A percentile compares a stretch with the other conserved stretches of the same genome.
phyloP scores from a whole-genome alignment of 176 grass and related monocot species.

The bread wheat (Triticum aestivum) region DNA sequence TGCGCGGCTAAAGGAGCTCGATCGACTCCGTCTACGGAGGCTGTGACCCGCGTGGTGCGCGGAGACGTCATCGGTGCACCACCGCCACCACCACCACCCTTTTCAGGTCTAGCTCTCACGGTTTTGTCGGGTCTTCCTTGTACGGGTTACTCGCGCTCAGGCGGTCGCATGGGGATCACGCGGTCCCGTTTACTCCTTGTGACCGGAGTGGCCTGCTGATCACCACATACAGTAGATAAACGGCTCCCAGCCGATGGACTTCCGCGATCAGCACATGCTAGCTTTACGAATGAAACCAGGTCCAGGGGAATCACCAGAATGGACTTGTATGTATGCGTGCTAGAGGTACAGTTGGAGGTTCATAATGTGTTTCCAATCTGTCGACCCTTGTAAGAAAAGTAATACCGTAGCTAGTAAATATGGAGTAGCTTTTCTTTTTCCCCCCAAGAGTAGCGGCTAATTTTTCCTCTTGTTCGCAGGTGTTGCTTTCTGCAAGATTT shows the following conservation, averaged over 20 bases:
- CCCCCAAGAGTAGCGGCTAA: no score
- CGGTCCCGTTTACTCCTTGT: no score
- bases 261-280: background rate
- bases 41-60: background rate
- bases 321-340: no score
- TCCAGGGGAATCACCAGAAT: background rate
- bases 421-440: no score
- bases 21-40: background rate
- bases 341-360: background rate
- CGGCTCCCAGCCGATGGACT: background rate
- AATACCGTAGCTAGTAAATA: slow-evolving; percentile 17
- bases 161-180: no score
- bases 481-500: slow-evolving; percentile 60
- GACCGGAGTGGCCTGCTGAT: background rate
- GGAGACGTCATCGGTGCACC: background rate
- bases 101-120: background rate
- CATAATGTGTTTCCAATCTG: background rate
- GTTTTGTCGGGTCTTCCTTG: background rate
- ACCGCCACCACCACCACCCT: background rate
- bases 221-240: background rate
- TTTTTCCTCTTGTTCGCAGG: background rate
- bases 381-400: slow-evolving; percentile 24
- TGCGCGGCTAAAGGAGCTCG: background rate
- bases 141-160: background rate
- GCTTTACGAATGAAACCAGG: background rate